A percentile compares a stretch with the other conserved stretches of the same genome.
Conservation (phyloP, 148 eudicot genomes). For the Euryodendron excelsum region DNA sequence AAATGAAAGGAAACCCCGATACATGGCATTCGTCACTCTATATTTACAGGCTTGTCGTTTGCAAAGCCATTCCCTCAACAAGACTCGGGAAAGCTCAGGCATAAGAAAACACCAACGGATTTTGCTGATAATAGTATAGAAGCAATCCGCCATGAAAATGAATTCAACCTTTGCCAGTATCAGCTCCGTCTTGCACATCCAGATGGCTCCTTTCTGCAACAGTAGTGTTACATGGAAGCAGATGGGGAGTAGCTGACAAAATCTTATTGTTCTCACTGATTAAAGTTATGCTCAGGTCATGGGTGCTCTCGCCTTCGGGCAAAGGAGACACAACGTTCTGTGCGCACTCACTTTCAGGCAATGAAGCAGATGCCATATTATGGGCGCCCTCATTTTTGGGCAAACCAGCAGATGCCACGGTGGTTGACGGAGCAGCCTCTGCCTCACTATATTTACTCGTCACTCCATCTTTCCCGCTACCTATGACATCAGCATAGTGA, state of each 20-base stretch:
- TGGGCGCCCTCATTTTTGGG: conserved; percentile 20
- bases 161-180: conserved; percentile 10
- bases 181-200: conserved; percentile 9
- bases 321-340: neutral
- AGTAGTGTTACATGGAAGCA: conserved; percentile 2
- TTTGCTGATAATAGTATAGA: no score
- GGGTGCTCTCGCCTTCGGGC: conserved; percentile 4
- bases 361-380: neutral
- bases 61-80: neutral
- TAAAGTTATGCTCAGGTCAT: neutral
- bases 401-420: conserved; percentile 17
- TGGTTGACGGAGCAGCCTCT: conserved; percentile 17
- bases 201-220: neutral
- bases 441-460: conserved; percentile 22
- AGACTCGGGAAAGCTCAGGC: neutral
- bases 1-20: neutral
- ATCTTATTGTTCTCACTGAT: conserved; percentile 12
- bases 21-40: neutral
- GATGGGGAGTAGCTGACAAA: conserved; percentile 14
- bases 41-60: neutral
- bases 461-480: conserved; percentile 39
- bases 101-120: neutral
- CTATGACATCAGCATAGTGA: conserved; percentile 19
- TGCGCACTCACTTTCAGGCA: conserved; percentile 1
- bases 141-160: no score